phyloP scores from a whole-genome alignment of 108 stramenopile species.

The Stephanodiscus triporus region DNA sequence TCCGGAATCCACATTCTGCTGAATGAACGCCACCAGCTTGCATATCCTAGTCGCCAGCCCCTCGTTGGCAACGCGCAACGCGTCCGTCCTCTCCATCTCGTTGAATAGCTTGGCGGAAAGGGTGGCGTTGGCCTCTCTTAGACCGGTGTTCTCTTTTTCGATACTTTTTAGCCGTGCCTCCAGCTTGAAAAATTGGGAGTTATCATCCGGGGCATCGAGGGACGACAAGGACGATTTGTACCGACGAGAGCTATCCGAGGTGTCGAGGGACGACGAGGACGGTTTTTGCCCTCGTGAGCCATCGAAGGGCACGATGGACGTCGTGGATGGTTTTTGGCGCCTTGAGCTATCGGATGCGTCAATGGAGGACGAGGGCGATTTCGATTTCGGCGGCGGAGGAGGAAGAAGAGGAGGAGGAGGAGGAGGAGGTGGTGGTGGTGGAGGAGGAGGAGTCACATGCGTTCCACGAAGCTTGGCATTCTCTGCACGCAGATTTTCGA shows the following conservation, averaged over 20 bases:
- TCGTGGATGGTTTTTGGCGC: background rate
- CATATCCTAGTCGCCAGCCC: constrained; percentile 43
- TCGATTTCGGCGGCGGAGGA: constrained; percentile 4
- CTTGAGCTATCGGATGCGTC: background rate
- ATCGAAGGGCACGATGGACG: background rate
- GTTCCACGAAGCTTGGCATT: constrained; percentile 27
- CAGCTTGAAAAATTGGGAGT: constrained; percentile 15
- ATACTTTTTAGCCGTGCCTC: constrained; percentile 29
- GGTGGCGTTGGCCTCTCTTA: constrained; percentile 29
- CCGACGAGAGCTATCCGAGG: no score
- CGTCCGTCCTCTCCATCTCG: constrained; percentile 47
- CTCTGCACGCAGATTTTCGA: constrained; percentile 31
- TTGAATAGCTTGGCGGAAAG: constrained; percentile 39
- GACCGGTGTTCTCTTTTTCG: constrained; percentile 38
- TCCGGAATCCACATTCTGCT: constrained; percentile 19
- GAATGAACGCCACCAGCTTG: constrained; percentile 43
- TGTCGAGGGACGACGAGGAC: background rate
- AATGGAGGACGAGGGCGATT: background rate
- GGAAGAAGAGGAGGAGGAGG: background rate
- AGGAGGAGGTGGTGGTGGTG: background rate
- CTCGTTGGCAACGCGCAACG: constrained; percentile 37
- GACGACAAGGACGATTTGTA: background rate
- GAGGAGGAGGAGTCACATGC: background rate
- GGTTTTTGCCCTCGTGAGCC: background rate
- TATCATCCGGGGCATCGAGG: background rate